A percentile compares a stretch with the other conserved stretches of the same genome.
phyloP scores from a whole-genome alignment of 2,329 filamentous ascomycete genomes.

The Neocucurbitaria cava region DNA sequence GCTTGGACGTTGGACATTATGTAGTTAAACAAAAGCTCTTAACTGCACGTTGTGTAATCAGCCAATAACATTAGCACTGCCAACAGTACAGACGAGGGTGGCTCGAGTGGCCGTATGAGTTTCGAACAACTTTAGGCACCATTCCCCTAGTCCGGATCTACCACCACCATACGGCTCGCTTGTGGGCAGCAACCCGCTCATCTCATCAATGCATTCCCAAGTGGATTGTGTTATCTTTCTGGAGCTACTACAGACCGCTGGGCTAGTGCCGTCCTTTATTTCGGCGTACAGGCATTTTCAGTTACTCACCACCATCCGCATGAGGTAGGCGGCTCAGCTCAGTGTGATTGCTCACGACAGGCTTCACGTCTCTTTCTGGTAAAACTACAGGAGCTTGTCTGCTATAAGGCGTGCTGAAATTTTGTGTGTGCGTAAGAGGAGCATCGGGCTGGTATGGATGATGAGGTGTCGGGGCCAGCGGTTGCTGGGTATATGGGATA shows the following conservation, averaged over 20 bases:
- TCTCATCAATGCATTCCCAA: background rate
- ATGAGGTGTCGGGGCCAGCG: background rate
- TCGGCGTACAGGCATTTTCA: background rate
- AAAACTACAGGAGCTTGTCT: background rate
- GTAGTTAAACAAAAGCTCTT: too few species aligned
- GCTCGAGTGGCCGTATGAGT: too few species aligned
- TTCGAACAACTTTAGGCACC: too few species aligned
- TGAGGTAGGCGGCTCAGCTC: background rate
- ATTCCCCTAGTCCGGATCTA: too few species aligned
- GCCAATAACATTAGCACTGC: too few species aligned
- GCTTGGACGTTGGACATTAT: too few species aligned
- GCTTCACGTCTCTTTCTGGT: background rate
- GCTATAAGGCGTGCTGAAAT: background rate
- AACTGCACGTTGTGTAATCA: too few species aligned
- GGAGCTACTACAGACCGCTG: too few species aligned
- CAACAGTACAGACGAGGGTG: too few species aligned
- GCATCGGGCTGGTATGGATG: background rate
- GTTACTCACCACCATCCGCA: background rate
- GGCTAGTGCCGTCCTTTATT: background rate
- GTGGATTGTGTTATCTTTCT: too few species aligned
- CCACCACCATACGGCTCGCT: too few species aligned
- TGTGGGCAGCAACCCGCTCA: too few species aligned
- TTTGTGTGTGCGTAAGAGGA: background rate
- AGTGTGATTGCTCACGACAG: background rate
- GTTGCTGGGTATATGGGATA: constrained; percentile 6